Base-by-base conservation (phyloP, 495 filamentous ascomycete species). In the Articulospora tetracladia region DNA sequence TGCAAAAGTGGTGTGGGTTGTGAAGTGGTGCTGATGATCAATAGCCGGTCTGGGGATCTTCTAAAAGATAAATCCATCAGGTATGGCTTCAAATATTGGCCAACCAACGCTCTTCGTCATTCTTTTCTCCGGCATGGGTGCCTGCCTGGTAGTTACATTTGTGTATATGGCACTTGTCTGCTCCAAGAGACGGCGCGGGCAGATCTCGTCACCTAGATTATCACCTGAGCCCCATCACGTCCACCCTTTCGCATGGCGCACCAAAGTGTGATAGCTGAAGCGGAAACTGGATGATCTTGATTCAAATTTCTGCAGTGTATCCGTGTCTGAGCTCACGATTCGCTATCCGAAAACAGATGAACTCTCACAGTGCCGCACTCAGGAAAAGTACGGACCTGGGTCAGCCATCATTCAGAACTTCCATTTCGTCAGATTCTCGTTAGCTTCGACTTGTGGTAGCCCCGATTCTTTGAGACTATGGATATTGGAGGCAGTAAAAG, bases 91-190 rank as follows among this genome's bases (percentile, higher is more conserved):
- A n/a, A 59, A 50, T 20, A 46, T 64, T n/a, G 30, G 23, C 30
- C 61, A 64, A 28, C 19, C 27, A 11, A 19, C 55, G 8, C 15
- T 57, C 12, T 51, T 64, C 20, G 24, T 64, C 24, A 30, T 59
- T 20, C 20, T 64, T 7, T 58, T 54, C 19, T 64, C 55, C 10
- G 46, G 47, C 27, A 59, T 48, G 20, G 57, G 50, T 11, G 22
- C 28, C 10, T 64, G 56, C 27, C 22, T 59, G 1, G 13, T 59
- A 7, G 26, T 34, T 17, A 57, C 53, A 17, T 23, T 56, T 3
- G 23, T 56, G 19, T 64, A 64, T 30, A 64, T 64, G 61, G 27
- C 52, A 22, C 36, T 56, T 17, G 11, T 61, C 25, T 61, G 34
- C 30, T 28, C 48, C 6, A 49, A 32, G 12, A 30, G 44, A 23